Percentiles rank a stretch among this genome's conserved stretches.
These are phyloP conservation scores for Hypoxylon sp. DNA, from an alignment of 2,329 filamentous ascomycete species.

Conservation along the genomic window DNA sequence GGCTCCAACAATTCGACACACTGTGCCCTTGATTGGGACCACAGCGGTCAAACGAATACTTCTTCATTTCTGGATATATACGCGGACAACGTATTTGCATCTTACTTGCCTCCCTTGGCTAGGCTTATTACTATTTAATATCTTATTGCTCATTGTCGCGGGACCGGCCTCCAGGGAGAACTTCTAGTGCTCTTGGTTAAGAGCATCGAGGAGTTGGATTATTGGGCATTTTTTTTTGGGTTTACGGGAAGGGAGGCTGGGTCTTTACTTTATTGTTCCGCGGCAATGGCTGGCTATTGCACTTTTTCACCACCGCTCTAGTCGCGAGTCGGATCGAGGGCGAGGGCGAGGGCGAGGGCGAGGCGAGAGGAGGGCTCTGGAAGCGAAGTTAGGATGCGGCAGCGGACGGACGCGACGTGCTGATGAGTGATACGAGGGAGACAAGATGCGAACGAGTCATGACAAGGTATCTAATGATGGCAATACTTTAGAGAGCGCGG, in stretches of 20 bases:
- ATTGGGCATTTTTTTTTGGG: slow-evolving; percentile 6
- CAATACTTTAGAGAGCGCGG: slow-evolving; percentile 4
- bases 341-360: no score
- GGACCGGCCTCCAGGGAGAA: slow-evolving; percentile 35
- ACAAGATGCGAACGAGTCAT: slow-evolving; percentile 25
- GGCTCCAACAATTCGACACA: slow-evolving; percentile 33
- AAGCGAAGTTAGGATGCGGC: slow-evolving; percentile 30
- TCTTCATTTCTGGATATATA: slow-evolving; percentile 38
- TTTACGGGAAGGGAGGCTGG: slow-evolving; percentile 28
- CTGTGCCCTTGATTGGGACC: slow-evolving; percentile 25
- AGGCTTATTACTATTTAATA: slow-evolving; percentile 33
- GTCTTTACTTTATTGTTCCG: slow-evolving; percentile 23
- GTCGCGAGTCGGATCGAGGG: slow-evolving; percentile 10
- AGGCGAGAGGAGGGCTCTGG: slow-evolving; percentile 45
- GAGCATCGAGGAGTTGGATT: slow-evolving; percentile 21
- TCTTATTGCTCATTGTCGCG: slow-evolving; percentile 36
- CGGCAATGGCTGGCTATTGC: slow-evolving; percentile 38
- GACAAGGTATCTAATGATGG: slow-evolving; percentile 37
- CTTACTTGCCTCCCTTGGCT: slow-evolving; percentile 12
- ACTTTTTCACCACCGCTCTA: slow-evolving; percentile 16
- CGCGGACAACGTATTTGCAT: slow-evolving; percentile 18
- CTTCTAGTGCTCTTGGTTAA: slow-evolving; percentile 16
- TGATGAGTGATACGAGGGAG: slow-evolving; percentile 21
- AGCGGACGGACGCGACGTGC: neutral
- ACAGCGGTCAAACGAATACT: slow-evolving; percentile 2